Evolutionary conservation across 148 eudicot genomes (phyloP).

Genomic region (Cornus kousa): DNA sequence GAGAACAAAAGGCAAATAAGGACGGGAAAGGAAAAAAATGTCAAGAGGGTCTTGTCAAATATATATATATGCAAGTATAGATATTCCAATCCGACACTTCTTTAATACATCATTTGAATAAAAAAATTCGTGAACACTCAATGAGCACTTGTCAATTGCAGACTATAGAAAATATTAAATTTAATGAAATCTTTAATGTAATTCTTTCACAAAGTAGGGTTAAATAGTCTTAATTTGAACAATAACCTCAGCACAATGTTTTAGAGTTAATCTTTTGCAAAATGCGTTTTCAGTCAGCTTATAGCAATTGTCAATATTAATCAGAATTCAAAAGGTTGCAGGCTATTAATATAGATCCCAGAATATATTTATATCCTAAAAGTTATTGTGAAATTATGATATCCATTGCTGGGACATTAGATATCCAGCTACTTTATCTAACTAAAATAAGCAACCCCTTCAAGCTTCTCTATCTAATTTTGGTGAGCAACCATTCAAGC

Average conservation of each 20-base stretch:
- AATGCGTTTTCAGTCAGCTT: background rate
- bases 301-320: background rate
- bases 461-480: background rate
- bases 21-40: background rate
- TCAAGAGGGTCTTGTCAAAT: background rate
- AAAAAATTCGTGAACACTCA: background rate
- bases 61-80: background rate
- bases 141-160: background rate
- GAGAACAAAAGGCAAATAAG: slow-evolving; percentile 5
- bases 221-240: background rate
- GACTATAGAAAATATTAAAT: background rate
- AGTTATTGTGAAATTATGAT: background rate
- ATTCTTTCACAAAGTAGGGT: background rate
- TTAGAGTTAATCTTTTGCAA: background rate
- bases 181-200: background rate
- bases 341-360: background rate
- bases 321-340: background rate
- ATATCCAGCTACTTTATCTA: no score
- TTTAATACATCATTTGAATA: no score
- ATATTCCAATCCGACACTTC: no score
- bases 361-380: background rate
- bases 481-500: background rate
- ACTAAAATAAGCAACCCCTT: no score
- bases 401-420: background rate
- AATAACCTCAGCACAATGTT: background rate